These are phyloP conservation scores for Fusarium sp. DNA, from an alignment of 2,329 filamentous ascomycete species.

Conservation along the genomic window DNA sequence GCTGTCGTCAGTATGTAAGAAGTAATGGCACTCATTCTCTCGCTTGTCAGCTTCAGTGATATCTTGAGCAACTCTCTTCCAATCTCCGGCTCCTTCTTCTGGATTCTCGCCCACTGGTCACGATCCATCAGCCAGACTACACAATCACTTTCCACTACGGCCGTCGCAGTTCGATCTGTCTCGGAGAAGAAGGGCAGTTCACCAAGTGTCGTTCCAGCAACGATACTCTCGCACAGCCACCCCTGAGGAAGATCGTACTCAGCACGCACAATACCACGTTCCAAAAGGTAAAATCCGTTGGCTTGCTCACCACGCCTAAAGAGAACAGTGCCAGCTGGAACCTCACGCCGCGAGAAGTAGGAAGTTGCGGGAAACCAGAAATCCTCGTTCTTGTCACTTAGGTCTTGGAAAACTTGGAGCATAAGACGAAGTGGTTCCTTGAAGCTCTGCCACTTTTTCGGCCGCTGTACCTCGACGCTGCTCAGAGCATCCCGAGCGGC, in stretches of 20 bases:
- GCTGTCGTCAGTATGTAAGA: conserved; percentile 64
- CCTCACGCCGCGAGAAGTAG: conserved; percentile 79
- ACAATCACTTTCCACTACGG: conserved; percentile 82
- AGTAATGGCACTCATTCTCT: conserved; percentile 83
- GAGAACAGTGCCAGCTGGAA: conserved; percentile 75
- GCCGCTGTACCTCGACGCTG: conserved; percentile 69
- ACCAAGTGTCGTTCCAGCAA: conserved; percentile 93
- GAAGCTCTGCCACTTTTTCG: conserved; percentile 83
- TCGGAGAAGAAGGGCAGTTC: conserved; percentile 97
- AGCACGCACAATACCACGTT: conserved; percentile 86
- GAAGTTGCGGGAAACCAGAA: conserved; percentile 88
- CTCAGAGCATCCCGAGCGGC: conserved; percentile 81
- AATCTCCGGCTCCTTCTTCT: conserved; percentile 78
- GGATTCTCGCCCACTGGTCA: conserved; percentile 77
- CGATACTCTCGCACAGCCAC: conserved; percentile 87
- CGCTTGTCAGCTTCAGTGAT: conserved; percentile 91
- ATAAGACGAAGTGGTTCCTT: conserved; percentile 91
- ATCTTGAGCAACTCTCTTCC: conserved; percentile 86
- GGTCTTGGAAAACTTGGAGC: conserved; percentile 92
- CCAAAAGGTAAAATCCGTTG: conserved; percentile 88
- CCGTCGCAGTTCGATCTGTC: conserved; percentile 86
- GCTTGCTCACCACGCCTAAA: conserved; percentile 82
- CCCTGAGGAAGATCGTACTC: conserved; percentile 95
- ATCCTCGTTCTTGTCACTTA: conserved; percentile 88
- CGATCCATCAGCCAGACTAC: conserved; percentile 84